Percentiles rank a stretch among this genome's conserved stretches.
Evolutionary conservation across 345 rosid genomes (phyloP).

Genomic region (Salix suchowensis): DNA sequence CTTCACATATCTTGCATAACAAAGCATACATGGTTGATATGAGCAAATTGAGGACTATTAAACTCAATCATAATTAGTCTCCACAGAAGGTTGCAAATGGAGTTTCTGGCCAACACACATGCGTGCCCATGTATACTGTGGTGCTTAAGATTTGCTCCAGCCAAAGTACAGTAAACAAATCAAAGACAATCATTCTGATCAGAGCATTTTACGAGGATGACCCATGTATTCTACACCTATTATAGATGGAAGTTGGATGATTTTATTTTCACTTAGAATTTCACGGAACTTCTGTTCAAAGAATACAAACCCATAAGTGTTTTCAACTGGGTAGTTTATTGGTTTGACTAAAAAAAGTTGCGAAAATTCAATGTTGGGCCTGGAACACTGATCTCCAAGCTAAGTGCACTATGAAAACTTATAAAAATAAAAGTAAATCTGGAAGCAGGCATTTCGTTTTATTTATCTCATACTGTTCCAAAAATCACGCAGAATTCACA

Average conservation of each 20-base stretch:
- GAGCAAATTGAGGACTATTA: neutral
- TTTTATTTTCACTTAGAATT: neutral
- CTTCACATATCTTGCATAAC: neutral
- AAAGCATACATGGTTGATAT: neutral
- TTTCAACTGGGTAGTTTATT: no score
- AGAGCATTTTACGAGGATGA: neutral
- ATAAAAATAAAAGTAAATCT: no score
- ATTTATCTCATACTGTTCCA: no score
- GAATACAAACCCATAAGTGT: neutral
- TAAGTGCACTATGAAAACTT: no score
- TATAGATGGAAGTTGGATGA: neutral
- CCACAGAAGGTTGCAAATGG: neutral
- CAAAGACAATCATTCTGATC: neutral
- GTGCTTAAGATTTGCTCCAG: neutral
- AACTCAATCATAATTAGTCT: neutral
- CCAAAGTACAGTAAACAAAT: neutral
- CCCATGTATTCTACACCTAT: neutral
- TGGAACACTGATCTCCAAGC: no score
- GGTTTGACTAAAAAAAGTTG: no score
- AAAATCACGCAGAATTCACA: no score
- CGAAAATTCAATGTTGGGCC: no score
- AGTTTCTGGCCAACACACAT: neutral
- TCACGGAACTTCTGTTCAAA: neutral
- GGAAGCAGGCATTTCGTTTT: no score
- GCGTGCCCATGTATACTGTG: neutral